Evolutionary conservation across 257 asterid species (phyloP).

Genomic region (Solanum pennellii): DNA sequence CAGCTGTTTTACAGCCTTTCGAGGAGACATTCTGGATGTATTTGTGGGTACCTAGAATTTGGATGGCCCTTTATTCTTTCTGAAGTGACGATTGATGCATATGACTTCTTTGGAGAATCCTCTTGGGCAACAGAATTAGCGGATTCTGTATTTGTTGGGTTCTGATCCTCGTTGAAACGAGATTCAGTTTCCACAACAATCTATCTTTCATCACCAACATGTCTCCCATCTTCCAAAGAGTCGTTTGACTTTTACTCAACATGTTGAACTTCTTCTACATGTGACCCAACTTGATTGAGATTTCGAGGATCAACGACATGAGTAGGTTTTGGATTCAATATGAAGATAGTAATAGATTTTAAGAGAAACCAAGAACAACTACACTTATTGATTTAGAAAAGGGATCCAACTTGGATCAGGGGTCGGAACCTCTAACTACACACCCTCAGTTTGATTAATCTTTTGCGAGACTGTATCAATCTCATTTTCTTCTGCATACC

Average conservation of each 20-base stretch:
- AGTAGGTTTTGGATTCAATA: conserved; percentile 44
- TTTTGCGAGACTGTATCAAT: conserved; percentile 10
- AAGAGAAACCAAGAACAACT: not conserved
- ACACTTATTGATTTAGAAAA: not conserved
- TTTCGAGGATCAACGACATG: conserved; percentile 32
- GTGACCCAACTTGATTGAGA: conserved; percentile 24
- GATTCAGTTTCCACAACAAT: conserved; percentile 31
- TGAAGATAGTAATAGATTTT: conserved; percentile 2
- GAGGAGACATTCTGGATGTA: conserved; percentile 12
- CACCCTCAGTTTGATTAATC: conserved; percentile 24
- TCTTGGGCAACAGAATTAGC: conserved; percentile 35
- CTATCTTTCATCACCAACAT: conserved; percentile 26
- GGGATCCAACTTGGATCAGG: conserved; percentile 48
- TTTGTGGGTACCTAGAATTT: conserved; percentile 47
- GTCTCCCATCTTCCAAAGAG: conserved; percentile 39
- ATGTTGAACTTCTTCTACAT: conserved; percentile 28
- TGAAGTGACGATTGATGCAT: conserved; percentile 71
- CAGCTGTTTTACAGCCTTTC: conserved; percentile 32
- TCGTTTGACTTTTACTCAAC: conserved; percentile 27
- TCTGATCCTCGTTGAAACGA: conserved; percentile 28
- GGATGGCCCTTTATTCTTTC: conserved; percentile 39
- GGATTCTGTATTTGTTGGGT: conserved; percentile 17
- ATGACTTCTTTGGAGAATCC: conserved; percentile 70
- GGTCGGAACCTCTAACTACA: conserved; percentile 19
- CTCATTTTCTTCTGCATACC: conserved; percentile 57